A percentile compares a stretch with the other conserved stretches of the same genome.
Evolutionary conservation across 2,329 filamentous ascomycete species (phyloP).

Genomic region (Tothia fuscella): DNA sequence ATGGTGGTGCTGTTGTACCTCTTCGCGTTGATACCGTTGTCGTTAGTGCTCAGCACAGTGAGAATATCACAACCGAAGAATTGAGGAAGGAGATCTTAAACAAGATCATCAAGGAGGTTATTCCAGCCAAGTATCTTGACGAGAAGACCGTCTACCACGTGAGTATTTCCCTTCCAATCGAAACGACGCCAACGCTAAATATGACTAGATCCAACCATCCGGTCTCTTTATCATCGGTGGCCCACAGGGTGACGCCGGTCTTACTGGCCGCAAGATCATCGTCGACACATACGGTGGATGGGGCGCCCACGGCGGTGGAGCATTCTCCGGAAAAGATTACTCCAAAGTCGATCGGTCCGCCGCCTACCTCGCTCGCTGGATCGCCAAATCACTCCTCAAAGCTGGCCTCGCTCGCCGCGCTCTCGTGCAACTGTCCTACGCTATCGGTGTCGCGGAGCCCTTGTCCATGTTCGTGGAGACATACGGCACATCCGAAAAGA

Average conservation of each 20-base stretch:
- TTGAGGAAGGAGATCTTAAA: conserved; percentile 90
- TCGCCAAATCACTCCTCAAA: conserved; percentile 92
- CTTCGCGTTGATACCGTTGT: conserved; percentile 92
- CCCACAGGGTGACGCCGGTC: conserved; percentile 95
- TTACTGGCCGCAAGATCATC: conserved; percentile 98
- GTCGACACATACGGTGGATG: conserved; percentile 99
- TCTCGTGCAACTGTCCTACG: conserved; percentile 96
- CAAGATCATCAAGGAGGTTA: conserved; percentile 94
- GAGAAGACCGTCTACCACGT: conserved; percentile 93
- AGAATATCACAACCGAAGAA: conserved; percentile 78
- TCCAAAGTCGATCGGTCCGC: conserved; percentile 99
- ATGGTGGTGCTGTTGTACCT: conserved; percentile 85
- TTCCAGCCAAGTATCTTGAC: conserved; percentile 83
- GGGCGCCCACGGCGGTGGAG: conserved; percentile 99
- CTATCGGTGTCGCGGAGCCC: conserved; percentile 96
- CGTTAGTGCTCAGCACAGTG: conserved; percentile 87
- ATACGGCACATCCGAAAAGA: conserved; percentile 87
- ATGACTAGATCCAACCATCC: conserved; percentile 72
- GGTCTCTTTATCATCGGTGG: conserved; percentile 98
- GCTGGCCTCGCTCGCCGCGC: conserved; percentile 82
- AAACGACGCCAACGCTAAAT: conserved; percentile 13
- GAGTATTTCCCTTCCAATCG: conserved; percentile 25
- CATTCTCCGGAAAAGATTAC: conserved; percentile 99
- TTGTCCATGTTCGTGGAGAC: conserved; percentile 96
- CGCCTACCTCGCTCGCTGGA: conserved; percentile 95